Evolutionary conservation across 192 early-diverging fungal genomes (phyloP).

Genomic region (Podila epicladia): DNA sequence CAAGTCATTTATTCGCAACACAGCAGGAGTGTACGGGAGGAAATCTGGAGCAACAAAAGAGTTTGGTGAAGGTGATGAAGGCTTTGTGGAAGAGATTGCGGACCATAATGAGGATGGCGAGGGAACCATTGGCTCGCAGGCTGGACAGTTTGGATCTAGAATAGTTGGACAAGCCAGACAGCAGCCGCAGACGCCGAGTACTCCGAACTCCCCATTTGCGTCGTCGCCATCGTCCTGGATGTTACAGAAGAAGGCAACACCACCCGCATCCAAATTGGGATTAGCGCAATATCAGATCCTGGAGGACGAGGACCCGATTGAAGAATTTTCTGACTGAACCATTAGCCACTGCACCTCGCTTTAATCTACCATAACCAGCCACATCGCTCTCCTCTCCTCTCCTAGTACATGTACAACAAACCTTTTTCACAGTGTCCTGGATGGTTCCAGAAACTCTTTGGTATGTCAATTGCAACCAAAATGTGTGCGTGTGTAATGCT

Average conservation of each 20-base stretch:
- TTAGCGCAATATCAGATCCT: background rate
- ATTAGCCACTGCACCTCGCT: background rate
- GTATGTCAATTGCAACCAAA: too few species aligned
- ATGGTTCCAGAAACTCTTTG: too few species aligned
- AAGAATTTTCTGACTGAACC: constrained; percentile 39
- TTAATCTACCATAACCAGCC: too few species aligned
- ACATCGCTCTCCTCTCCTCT: background rate
- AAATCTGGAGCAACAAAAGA: constrained; percentile 17
- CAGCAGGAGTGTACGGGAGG: constrained; percentile 24
- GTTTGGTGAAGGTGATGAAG: constrained; percentile 49
- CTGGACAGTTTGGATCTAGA: too few species aligned
- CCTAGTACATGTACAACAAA: background rate
- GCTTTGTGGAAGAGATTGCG: constrained; percentile 24
- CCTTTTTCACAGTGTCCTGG: background rate
- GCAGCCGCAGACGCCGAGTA: too few species aligned
- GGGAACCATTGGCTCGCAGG: background rate
- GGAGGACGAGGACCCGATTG: constrained; percentile 39
- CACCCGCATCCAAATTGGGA: background rate
- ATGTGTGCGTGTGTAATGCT: too few species aligned
- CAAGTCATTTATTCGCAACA: constrained; percentile 27
- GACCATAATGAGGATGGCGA: background rate
- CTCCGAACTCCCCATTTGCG: background rate
- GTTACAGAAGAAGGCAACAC: background rate
- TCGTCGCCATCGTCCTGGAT: background rate
- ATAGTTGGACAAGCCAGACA: too few species aligned